Base-by-base conservation (phyloP, 2,329 filamentous ascomycete genomes). In the Ceratocystis diversiconidia region DNA sequence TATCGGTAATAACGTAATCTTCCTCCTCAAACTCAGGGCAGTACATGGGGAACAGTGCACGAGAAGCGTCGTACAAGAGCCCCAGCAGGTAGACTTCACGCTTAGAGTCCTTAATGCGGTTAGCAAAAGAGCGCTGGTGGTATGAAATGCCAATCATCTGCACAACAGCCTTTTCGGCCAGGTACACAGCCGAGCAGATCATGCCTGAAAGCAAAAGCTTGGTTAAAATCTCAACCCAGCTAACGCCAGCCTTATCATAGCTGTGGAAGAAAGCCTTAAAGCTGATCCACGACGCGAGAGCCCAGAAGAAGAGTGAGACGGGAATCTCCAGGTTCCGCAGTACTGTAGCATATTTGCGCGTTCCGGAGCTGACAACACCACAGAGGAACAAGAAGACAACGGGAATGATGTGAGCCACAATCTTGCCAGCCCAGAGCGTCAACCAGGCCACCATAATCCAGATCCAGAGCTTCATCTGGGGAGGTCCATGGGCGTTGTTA, bases 11-110 rank as follows among this genome's bases (percentile, higher is more conserved):
- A 71, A 90, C 80, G 73, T 92, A 89, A 75, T 99, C 94, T 73
- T 97, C 94, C 28, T 96, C 89, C 19, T 82, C 80, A 71, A 99
- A 97, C 71, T 97, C 92, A 28, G 79, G 81, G 76, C 91, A 96
- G 77, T 96, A 96, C 76, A 91, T 88, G 30, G 94, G 94, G 72
- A 97, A 99, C 62, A 97, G 79, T 4, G 85, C 82, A 64, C 91
- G 83, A 2, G 92, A 96, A 22, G 92, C 91, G 69, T 97, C 92
- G 74, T 95, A 96, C 65, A 99, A 84, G 36, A 94, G 78, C 19
- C 89, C 86, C 1, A 99, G 79, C 1, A 97, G 82, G 72, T 85
- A 82, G 61, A 97, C 83, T 70, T 92, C 89, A 66, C 84, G 87
- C 78, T 99, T 97, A 28, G 91, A 96, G 52, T 90, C 86, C 74